Percentiles rank a stretch among this genome's conserved stretches.
These are phyloP conservation scores for Kalanchoe fedtschenkoi DNA, from an alignment of 164 flowering plant species.

Conservation along the genomic window DNA sequence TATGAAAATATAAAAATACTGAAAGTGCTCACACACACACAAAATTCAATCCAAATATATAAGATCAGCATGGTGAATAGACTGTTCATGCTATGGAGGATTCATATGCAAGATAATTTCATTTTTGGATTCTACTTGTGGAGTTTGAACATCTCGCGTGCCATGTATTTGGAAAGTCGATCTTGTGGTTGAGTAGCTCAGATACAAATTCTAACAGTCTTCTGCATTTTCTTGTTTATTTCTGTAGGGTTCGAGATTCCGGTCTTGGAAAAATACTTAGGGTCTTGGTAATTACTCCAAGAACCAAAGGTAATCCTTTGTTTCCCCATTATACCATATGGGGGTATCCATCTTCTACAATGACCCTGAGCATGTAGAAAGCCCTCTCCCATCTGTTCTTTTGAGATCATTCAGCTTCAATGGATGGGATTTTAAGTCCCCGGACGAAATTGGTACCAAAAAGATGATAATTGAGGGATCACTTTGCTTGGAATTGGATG, in stretches of 20 bases:
- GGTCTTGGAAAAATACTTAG: too few species aligned
- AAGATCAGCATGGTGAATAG: too few species aligned
- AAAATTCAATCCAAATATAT: too few species aligned
- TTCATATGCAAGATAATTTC: too few species aligned
- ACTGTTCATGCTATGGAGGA: too few species aligned
- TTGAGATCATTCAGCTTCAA: constrained; percentile 19
- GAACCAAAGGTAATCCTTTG: not conserved
- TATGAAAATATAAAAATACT: too few species aligned
- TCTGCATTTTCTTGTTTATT: not conserved
- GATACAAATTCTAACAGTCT: not conserved
- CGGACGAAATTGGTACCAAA: constrained; percentile 12
- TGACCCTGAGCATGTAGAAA: constrained; percentile 18
- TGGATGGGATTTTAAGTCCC: constrained; percentile 15
- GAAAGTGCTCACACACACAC: too few species aligned
- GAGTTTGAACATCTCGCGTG: too few species aligned
- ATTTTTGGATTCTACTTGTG: too few species aligned
- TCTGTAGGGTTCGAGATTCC: not conserved
- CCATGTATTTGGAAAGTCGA: too few species aligned
- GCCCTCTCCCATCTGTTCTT: constrained; percentile 12
- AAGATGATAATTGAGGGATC: constrained; percentile 20
- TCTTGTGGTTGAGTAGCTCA: not conserved
- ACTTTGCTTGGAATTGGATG: constrained; percentile 23
- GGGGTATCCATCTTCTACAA: constrained; percentile 1
- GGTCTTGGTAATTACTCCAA: not conserved
- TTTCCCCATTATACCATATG: not conserved